These are phyloP conservation scores for Globisporangium nagaii DNA, from an alignment of 352 stramenopile species.

Conservation along the genomic window DNA sequence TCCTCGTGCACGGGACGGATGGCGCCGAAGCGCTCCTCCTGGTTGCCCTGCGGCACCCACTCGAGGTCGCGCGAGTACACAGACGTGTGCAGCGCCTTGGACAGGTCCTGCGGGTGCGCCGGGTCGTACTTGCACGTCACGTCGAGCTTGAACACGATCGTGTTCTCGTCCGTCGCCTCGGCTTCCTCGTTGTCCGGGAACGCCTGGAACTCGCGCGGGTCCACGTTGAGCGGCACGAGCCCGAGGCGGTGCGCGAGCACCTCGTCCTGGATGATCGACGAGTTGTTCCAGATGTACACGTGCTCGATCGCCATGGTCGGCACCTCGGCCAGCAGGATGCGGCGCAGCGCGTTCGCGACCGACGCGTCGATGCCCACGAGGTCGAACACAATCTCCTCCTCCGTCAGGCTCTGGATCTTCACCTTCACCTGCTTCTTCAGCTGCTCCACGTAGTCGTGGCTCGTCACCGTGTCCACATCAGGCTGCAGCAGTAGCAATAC, in stretches of 20 bases:
- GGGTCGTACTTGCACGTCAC: constrained; percentile 85
- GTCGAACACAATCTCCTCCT: constrained; percentile 91
- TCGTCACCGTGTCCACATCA: constrained; percentile 64
- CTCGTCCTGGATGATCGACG: constrained; percentile 92
- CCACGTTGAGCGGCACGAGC: constrained; percentile 78
- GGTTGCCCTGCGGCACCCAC: constrained; percentile 95
- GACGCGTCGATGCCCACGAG: constrained; percentile 89
- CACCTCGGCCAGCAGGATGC: constrained; percentile 89
- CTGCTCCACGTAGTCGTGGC: constrained; percentile 76
- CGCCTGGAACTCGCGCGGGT: constrained; percentile 82
- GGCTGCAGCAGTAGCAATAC: constrained; percentile 25
- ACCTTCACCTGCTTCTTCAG: constrained; percentile 83
- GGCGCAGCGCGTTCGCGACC: constrained; percentile 89
- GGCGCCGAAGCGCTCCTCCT: constrained; percentile 85
- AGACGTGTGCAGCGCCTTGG: constrained; percentile 17
- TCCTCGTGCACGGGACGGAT: constrained; percentile 91
- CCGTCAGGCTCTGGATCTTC: constrained; percentile 76
- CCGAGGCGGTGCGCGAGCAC: constrained; percentile 89
- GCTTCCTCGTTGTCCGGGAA: constrained; percentile 86
- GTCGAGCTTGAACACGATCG: constrained; percentile 94
- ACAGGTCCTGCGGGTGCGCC: constrained; percentile 40
- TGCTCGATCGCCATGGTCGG: constrained; percentile 93
- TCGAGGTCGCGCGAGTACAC: constrained; percentile 95
- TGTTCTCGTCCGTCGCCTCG: constrained; percentile 94
- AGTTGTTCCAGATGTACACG: constrained; percentile 94